These are phyloP conservation scores for Rhododendron mucronatum DNA, from an alignment of 148 eudicot species.

Conservation along the genomic window DNA sequence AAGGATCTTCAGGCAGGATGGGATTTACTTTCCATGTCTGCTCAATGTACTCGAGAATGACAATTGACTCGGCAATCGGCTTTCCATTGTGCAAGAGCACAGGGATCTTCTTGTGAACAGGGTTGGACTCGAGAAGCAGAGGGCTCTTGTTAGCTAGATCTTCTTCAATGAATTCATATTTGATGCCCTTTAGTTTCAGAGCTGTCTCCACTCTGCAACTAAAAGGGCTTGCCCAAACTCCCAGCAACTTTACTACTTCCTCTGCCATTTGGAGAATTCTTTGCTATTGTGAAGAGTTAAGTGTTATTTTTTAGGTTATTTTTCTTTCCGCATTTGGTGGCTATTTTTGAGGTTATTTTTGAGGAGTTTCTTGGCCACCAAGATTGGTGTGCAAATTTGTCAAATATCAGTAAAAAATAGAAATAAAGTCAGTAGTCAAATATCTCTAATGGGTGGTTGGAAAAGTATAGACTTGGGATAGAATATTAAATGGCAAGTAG, in stretches of 20 bases:
- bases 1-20: too few relatives aligned
- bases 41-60: too few relatives aligned
- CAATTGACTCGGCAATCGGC: too few relatives aligned
- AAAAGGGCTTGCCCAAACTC: not conserved
- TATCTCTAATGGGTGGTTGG: not conserved
- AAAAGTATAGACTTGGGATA: not conserved
- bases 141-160: conserved; percentile 24
- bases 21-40: too few relatives aligned
- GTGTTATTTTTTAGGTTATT: not conserved
- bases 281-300: not conserved
- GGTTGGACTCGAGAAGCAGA: conserved; percentile 27
- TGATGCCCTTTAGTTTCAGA: conserved; percentile 28
- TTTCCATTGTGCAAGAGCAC: too few relatives aligned
- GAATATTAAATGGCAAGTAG: not conserved
- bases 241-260: not conserved
- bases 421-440: not conserved
- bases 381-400: not conserved
- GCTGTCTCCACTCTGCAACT: conserved; percentile 5
- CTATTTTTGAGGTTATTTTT: not conserved
- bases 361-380: not conserved
- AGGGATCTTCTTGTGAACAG: conserved; percentile 4
- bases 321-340: not conserved
- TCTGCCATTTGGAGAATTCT: not conserved
- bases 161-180: conserved; percentile 28
- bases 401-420: not conserved